Percentiles rank a stretch among this genome's conserved stretches.
Evolutionary conservation across 2,329 filamentous ascomycete genomes (phyloP).

Genomic region (Aspergillus pseudoterreus): DNA sequence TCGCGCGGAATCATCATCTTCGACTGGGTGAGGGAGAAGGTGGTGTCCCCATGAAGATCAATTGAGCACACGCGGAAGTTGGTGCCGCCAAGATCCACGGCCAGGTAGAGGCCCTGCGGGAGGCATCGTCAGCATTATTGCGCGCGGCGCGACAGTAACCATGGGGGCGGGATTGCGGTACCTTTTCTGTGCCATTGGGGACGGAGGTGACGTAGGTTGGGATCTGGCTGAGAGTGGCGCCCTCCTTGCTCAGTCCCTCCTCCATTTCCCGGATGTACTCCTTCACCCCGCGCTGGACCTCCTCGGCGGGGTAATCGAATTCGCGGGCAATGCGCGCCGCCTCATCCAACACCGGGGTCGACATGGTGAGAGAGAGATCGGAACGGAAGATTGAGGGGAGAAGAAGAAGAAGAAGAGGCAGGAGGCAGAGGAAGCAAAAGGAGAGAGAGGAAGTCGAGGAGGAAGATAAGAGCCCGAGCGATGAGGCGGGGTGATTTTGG

Average conservation of each 20-base stretch:
- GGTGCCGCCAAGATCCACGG: slow-evolving; percentile 95
- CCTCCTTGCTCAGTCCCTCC: slow-evolving; percentile 74
- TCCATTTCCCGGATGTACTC: slow-evolving; percentile 87
- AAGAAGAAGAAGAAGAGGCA: slow-evolving; percentile 4
- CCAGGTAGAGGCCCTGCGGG: slow-evolving; percentile 83
- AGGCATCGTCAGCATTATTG: slow-evolving; percentile 12
- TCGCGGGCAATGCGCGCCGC: slow-evolving; percentile 75
- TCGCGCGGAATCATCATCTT: slow-evolving; percentile 88
- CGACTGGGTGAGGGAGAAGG: slow-evolving; percentile 87
- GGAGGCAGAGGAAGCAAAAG: slow-evolving; percentile 1
- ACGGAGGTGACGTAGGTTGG: slow-evolving; percentile 95
- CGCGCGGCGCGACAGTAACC: slow-evolving; percentile 9
- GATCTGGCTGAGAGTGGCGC: slow-evolving; percentile 86
- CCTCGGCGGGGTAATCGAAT: slow-evolving; percentile 77
- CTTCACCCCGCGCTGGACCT: slow-evolving; percentile 74
- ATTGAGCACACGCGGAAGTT: slow-evolving; percentile 98
- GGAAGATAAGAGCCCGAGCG: slow-evolving; percentile 5
- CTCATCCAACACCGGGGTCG: slow-evolving; percentile 55
- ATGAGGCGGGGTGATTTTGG: neutral
- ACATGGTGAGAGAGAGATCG: slow-evolving; percentile 19
- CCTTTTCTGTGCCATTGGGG: slow-evolving; percentile 96
- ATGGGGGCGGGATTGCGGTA: slow-evolving; percentile 34
- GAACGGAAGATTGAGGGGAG: neutral
- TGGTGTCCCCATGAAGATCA: slow-evolving; percentile 86
- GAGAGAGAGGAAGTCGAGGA: slow-evolving; percentile 1